Percentiles rank a stretch among this genome's conserved stretches.
These are phyloP conservation scores for Stromatinia cepivora DNA, from an alignment of 2,329 filamentous ascomycete genomes.

Conservation along the genomic window DNA sequence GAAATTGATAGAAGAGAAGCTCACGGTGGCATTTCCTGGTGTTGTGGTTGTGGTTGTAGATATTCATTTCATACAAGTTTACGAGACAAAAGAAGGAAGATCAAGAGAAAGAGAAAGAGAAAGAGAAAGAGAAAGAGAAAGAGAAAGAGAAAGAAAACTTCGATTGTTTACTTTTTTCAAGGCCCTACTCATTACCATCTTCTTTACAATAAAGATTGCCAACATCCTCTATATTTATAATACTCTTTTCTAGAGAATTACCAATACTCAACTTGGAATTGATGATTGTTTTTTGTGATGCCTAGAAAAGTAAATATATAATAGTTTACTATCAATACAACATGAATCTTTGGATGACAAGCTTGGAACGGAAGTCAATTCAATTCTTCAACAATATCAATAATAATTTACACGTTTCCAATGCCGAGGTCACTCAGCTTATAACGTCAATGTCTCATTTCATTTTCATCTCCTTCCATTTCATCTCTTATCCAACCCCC, in stretches of 20 bases:
- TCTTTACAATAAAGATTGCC: no score
- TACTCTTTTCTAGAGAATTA: no score
- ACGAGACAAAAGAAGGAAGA: not conserved
- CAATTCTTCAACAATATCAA: not conserved
- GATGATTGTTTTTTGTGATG: no score
- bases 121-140: not conserved
- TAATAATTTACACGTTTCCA: not conserved
- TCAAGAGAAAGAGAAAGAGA: not conserved
- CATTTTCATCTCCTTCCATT: not conserved
- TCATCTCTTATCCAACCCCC: not conserved
- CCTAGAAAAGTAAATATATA: no score
- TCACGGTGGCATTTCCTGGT: not conserved
- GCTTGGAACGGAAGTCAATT: no score
- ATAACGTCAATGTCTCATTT: not conserved
- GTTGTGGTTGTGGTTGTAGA: no score
- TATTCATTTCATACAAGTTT: not conserved
- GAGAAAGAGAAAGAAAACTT: not conserved
- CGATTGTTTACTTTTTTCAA: not conserved
- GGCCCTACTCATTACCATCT: no score
- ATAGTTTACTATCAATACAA: no score
- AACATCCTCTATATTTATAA: no score
- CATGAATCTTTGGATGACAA: no score
- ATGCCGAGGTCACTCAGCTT: not conserved
- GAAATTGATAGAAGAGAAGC: not conserved
- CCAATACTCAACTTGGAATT: no score